Evolutionary conservation across 495 filamentous ascomycete genomes (phyloP).

Genomic region (Penicillium silybi): DNA sequence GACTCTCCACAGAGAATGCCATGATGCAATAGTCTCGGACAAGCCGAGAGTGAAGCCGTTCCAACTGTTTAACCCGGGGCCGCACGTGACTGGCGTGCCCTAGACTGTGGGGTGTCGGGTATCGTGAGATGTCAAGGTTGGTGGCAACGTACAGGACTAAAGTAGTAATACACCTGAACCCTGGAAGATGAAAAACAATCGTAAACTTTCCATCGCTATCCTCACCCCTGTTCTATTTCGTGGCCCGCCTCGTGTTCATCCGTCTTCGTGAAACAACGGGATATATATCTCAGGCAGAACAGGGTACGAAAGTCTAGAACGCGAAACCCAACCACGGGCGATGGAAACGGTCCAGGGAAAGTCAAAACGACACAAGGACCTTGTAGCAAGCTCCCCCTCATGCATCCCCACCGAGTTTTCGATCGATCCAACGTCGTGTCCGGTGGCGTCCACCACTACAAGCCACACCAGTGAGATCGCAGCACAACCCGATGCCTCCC

Average conservation of each 20-base stretch:
- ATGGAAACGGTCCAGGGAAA: neutral
- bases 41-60: neutral
- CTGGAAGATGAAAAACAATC: too few relatives aligned
- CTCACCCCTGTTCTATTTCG: neutral
- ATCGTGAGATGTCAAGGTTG: neutral
- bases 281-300: neutral
- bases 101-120: neutral
- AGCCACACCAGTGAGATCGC: constrained; percentile 26
- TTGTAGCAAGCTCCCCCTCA: neutral
- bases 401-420: neutral
- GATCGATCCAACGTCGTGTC: constrained; percentile 14
- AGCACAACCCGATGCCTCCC: constrained; percentile 14
- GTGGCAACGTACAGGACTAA: too few relatives aligned
- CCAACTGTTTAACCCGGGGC: neutral
- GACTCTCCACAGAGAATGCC: neutral
- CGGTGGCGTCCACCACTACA: constrained; percentile 13
- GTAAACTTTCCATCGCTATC: too few relatives aligned
- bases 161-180: too few relatives aligned
- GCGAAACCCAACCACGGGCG: neutral
- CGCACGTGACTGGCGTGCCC: neutral
- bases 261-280: neutral
- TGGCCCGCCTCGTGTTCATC: neutral
- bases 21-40: neutral
- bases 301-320: neutral
- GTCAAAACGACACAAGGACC: neutral